These are phyloP conservation scores for Podospora fimiseda DNA, from an alignment of 495 filamentous ascomycete species.

Conservation along the genomic window DNA sequence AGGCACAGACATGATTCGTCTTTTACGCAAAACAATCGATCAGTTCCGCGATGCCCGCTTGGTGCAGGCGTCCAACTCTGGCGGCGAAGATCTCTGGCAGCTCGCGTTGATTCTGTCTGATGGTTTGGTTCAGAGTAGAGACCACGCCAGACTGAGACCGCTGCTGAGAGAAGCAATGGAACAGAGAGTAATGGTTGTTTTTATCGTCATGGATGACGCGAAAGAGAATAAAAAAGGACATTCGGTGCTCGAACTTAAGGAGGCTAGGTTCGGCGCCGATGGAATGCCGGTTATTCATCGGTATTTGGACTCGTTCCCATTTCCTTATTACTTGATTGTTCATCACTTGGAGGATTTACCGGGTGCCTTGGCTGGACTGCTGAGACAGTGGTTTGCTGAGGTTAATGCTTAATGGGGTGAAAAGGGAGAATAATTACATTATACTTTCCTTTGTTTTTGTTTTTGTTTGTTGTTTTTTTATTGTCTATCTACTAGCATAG, in stretches of 20 bases:
- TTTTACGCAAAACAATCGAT: constrained; percentile 69
- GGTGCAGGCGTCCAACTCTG: constrained; percentile 46
- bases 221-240: constrained; percentile 35
- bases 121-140: constrained; percentile 70
- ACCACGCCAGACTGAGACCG: constrained; percentile 74
- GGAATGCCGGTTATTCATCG: constrained; percentile 62
- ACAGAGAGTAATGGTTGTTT: constrained; percentile 95
- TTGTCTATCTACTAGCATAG: too few relatives aligned
- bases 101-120: constrained; percentile 88
- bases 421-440: too few relatives aligned
- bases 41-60: constrained; percentile 71
- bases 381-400: constrained; percentile 97
- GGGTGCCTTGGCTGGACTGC: constrained; percentile 72
- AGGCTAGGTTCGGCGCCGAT: constrained; percentile 69
- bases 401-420: constrained; percentile 43
- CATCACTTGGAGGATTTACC: constrained; percentile 87
- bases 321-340: constrained; percentile 91
- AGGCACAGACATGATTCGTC: constrained; percentile 72
- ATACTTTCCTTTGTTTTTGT: too few relatives aligned
- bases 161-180: constrained; percentile 82
- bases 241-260: constrained; percentile 71
- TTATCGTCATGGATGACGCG: constrained; percentile 86
- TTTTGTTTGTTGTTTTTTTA: too few relatives aligned
- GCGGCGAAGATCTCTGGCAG: constrained; percentile 89
- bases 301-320: constrained; percentile 94